Conservation (phyloP, 371 early-diverging fungal species). For the Haplosporangium sp. region DNA sequence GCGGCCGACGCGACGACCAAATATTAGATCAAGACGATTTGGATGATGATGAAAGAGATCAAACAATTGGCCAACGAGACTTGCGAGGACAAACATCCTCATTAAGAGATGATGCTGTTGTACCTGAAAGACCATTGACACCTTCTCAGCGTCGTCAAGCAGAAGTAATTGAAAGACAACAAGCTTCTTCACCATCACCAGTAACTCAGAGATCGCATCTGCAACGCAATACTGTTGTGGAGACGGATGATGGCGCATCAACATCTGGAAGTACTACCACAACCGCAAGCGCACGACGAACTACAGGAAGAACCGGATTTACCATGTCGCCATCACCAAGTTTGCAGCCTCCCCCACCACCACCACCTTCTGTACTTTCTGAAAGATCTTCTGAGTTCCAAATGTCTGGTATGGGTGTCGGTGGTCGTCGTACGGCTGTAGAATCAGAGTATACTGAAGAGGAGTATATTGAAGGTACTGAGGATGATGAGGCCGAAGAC, state of each 20-base stretch:
- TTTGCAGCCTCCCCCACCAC: slow-evolving; percentile 34
- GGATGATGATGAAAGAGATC: slow-evolving; percentile 26
- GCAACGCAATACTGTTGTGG: slow-evolving; percentile 5
- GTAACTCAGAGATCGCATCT: slow-evolving; percentile 10
- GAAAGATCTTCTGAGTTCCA: slow-evolving; percentile 41
- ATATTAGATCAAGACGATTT: slow-evolving; percentile 32
- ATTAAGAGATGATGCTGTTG: slow-evolving; percentile 39
- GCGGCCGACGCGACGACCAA: neutral
- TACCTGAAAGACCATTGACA: slow-evolving; percentile 28
- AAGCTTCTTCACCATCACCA: slow-evolving; percentile 6
- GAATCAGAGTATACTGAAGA: slow-evolving; percentile 53
- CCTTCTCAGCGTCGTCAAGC: slow-evolving; percentile 21
- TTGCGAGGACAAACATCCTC: slow-evolving; percentile 6
- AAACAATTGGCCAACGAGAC: slow-evolving; percentile 9
- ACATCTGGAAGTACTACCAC: slow-evolving; percentile 23
- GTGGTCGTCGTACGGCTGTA: slow-evolving; percentile 38
- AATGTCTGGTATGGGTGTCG: slow-evolving; percentile 24
- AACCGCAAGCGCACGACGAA: slow-evolving; percentile 25
- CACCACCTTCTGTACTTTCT: slow-evolving; percentile 46
- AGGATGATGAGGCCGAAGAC: slow-evolving; percentile 39
- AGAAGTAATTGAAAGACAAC: slow-evolving; percentile 1
- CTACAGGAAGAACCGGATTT: slow-evolving; percentile 20
- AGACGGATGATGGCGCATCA: slow-evolving; percentile 31
- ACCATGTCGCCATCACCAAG: slow-evolving; percentile 31
- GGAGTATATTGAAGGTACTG: slow-evolving; percentile 32